phyloP scores from a whole-genome alignment of 805 yeast species.

The Saccharomycopsis sp. region DNA sequence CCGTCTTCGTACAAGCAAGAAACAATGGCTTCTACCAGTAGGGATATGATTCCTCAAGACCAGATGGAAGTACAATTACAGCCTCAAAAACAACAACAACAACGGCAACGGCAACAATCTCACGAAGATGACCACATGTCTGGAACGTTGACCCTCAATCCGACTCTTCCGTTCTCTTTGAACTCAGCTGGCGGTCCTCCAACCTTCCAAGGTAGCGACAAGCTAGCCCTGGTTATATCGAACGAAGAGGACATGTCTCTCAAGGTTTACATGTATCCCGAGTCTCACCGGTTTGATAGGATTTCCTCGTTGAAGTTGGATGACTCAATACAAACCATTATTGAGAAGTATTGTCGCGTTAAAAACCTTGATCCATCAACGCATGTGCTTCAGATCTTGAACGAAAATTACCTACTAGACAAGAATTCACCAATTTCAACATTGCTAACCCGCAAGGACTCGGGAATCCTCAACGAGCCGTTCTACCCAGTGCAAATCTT shows the following conservation, averaged over 20 bases:
- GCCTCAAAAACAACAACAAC: no score
- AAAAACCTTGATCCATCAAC: constrained; percentile 30
- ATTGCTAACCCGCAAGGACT: constrained; percentile 33
- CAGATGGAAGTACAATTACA: no score
- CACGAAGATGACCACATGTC: not conserved
- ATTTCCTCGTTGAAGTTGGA: constrained; percentile 1
- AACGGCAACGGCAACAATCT: no score
- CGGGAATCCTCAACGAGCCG: no score
- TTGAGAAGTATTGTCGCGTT: constrained; percentile 29
- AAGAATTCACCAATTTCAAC: constrained; percentile 34
- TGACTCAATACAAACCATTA: constrained; percentile 28
- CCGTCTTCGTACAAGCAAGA: no score
- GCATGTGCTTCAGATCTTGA: constrained; percentile 29
- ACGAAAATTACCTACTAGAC: constrained; percentile 28
- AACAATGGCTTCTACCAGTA: no score
- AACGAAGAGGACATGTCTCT: no score
- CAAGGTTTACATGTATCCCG: constrained; percentile 13
- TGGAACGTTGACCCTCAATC: constrained; percentile 5
- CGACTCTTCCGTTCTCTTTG: no score
- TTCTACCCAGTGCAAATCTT: constrained; percentile 37
- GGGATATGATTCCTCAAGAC: no score
- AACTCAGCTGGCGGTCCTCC: no score
- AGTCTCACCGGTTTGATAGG: constrained; percentile 6
- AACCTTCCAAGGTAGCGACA: no score
- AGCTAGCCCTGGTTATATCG: no score